Base-by-base conservation (phyloP, 352 stramenopile genomes). In the Pythium vanterpoolii region DNA sequence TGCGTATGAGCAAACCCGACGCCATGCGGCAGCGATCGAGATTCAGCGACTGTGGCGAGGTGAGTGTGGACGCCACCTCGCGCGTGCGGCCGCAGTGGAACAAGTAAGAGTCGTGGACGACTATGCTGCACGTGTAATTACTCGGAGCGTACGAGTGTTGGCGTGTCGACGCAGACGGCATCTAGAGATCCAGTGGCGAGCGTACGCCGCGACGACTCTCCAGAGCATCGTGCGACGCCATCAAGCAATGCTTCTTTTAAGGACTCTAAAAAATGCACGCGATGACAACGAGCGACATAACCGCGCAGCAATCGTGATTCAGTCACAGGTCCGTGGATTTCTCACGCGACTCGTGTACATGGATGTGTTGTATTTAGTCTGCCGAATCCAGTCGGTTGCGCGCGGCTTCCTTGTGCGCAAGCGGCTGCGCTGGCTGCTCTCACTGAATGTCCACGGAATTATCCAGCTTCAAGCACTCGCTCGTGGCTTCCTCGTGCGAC, bases 331-430 rank as follows among this genome's bases (percentile, higher is more conserved):
- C 5, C 76, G 77, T 8, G 64, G 62, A 14, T 86, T 80, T 42
- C 71, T 90, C 55, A 89, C 81, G 10, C 74, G 83, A 8, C 64
- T 89, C n/a, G 89, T 90, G 38, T 95, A 90, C 51, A 66, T 91
- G 33, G 81, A 93, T 48, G 77, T 93, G 9, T 62, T 92, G n/a
- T 89, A 89, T 51, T 64, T 89, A 39, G 77, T 93, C 39, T 83
- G 76, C n/a, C 80, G 83, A 11, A 90, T 95, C 33, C 85, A 93
- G 58, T 81, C 81, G 1, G 69, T 71, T 1, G 79, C 78, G n/a
- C 81, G 85, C 10, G 83, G 81, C 5, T 87, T 72, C 45, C 66
- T 93, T 23, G 72, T 86, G 6, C 78, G 84, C 8, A 75, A 72
- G 40, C 71, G 83, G 0, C 56, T 88, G 18, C 67, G 72, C 13